Evolutionary conservation across 2,329 filamentous ascomycete species (phyloP).

Genomic region (Trichoderma sp.): DNA sequence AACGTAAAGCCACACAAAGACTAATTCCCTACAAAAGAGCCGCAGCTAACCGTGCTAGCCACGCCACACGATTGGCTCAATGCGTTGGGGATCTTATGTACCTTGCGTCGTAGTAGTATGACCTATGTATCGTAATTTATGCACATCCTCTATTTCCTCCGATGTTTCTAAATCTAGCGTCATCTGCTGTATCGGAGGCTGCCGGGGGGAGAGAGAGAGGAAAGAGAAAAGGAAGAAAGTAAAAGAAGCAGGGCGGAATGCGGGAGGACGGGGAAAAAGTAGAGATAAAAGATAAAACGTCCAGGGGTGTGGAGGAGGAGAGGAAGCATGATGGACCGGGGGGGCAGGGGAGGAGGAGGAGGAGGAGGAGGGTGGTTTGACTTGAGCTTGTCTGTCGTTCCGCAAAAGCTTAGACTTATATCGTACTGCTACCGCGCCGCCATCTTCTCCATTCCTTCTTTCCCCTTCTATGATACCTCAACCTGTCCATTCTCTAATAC

Average conservation of each 20-base stretch:
- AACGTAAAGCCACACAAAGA: constrained; percentile 12
- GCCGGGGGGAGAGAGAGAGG: background rate
- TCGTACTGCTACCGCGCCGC: constrained; percentile 13
- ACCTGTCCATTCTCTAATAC: background rate
- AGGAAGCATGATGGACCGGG: constrained; percentile 6
- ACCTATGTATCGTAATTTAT: background rate
- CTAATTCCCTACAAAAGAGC: background rate
- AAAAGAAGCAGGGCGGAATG: constrained; percentile 21
- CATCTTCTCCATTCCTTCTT: background rate
- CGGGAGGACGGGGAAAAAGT: background rate
- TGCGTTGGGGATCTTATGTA: too few species aligned
- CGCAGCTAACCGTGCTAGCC: constrained; percentile 24
- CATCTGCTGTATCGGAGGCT: background rate
- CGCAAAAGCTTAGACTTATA: constrained; percentile 7
- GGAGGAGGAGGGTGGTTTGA: background rate
- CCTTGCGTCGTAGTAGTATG: background rate
- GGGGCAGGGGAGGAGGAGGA: background rate
- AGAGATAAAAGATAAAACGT: background rate
- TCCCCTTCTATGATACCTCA: background rate
- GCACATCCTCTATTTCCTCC: background rate
- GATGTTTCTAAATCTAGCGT: constrained; percentile 22
- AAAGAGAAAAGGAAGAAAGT: background rate
- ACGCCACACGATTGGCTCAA: constrained; percentile 15
- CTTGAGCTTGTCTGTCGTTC: background rate
- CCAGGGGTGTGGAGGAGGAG: background rate